Conservation (phyloP, 768 basidiomycete genomes). For the Suillus cothurnatus region DNA sequence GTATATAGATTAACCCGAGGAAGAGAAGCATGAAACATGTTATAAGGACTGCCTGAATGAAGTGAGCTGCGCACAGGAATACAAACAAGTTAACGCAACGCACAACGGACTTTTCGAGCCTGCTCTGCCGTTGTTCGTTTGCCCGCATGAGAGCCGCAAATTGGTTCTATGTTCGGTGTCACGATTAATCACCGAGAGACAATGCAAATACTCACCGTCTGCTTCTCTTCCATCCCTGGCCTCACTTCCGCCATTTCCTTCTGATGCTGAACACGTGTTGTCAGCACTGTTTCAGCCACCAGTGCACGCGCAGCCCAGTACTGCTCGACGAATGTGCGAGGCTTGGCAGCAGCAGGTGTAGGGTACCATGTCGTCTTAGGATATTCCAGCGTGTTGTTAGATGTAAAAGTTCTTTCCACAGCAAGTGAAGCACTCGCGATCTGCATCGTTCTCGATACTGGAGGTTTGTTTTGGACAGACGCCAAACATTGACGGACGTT, state of each 20-base stretch:
- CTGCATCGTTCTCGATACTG: slow-evolving; percentile 35
- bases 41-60: slow-evolving; percentile 15
- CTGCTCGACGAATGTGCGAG: slow-evolving; percentile 44
- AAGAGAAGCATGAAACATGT: slow-evolving; percentile 27
- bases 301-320: slow-evolving; percentile 73
- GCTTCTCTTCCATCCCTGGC: slow-evolving; percentile 46
- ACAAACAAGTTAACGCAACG: slow-evolving; percentile 18
- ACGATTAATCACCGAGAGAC: not conserved
- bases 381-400: slow-evolving; percentile 6
- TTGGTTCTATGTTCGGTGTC: slow-evolving; percentile 42
- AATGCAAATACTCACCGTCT: slow-evolving; percentile 41
- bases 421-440: slow-evolving; percentile 21
- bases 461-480: not conserved
- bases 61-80: slow-evolving; percentile 14
- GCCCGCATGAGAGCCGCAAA: slow-evolving; percentile 38
- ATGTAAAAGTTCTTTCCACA: not conserved
- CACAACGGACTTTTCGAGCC: slow-evolving; percentile 57
- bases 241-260: slow-evolving; percentile 48
- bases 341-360: slow-evolving; percentile 23
- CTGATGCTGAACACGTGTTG: slow-evolving; percentile 49
- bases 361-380: slow-evolving; percentile 21
- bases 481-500: not conserved
- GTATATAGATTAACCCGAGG: slow-evolving; percentile 13
- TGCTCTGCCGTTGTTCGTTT: slow-evolving; percentile 49
- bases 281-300: slow-evolving; percentile 62